These are phyloP conservation scores for Candida mattraensis DNA, from an alignment of 805 yeast genomes.

Conservation along the genomic window DNA sequence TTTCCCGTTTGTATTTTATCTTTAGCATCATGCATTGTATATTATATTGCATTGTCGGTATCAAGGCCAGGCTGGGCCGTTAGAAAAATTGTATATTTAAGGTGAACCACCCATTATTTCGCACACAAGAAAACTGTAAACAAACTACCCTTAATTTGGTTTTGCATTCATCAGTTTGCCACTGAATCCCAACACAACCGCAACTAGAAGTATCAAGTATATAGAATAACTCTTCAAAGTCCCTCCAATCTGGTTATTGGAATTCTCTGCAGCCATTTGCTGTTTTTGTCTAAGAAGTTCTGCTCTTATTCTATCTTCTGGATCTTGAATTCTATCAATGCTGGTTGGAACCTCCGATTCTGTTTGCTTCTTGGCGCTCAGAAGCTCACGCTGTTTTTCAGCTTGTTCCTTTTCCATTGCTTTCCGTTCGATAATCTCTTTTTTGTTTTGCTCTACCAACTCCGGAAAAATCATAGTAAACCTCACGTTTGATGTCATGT, in stretches of 20 bases:
- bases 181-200: conserved; percentile 18
- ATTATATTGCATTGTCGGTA: no score
- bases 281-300: conserved; percentile 15
- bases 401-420: conserved; percentile 15
- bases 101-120: not conserved
- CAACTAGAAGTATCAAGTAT: conserved; percentile 16
- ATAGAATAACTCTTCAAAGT: conserved; percentile 11
- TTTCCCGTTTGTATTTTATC: not conserved
- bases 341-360: conserved; percentile 28
- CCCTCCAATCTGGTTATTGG: conserved; percentile 7
- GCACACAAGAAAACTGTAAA: not conserved
- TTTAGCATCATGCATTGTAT: not conserved
- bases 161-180: conserved; percentile 12
- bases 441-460: conserved; percentile 44
- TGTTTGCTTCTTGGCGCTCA: conserved; percentile 4
- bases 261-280: conserved; percentile 1
- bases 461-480: conserved; percentile 71
- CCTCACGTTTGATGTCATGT: conserved; percentile 51
- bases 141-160: no score
- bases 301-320: conserved; percentile 69
- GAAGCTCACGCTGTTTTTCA: conserved; percentile 2
- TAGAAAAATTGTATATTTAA: not conserved
- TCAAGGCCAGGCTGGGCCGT: not conserved
- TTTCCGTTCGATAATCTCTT: conserved; percentile 2
- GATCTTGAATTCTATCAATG: conserved; percentile 48